A percentile compares a stretch with the other conserved stretches of the same genome.
phyloP scores from a whole-genome alignment of 2,329 filamentous ascomycete genomes.

The Xylariaceae sp. region DNA sequence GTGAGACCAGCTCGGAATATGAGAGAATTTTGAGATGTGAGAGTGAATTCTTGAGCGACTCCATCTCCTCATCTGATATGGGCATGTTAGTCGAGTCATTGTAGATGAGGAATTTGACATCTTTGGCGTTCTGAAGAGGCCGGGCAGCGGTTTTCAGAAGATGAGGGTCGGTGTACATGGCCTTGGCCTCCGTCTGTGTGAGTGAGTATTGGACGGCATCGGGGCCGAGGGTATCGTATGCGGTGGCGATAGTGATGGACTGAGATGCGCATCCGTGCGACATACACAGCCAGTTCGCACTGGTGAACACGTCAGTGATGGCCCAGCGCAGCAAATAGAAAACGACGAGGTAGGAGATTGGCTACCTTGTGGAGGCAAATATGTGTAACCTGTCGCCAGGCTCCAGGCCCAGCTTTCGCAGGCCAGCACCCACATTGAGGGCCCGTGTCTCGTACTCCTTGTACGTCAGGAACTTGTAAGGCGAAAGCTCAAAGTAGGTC shows the following conservation, averaged over 20 bases:
- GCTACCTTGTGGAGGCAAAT: slow-evolving; percentile 74
- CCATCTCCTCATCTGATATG: slow-evolving; percentile 49
- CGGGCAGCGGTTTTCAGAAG: slow-evolving; percentile 58
- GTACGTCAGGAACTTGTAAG: slow-evolving; percentile 72
- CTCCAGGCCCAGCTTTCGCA: slow-evolving; percentile 68
- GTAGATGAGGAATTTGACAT: slow-evolving; percentile 57
- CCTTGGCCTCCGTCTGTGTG: slow-evolving; percentile 69
- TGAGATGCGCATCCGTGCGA: slow-evolving; percentile 76
- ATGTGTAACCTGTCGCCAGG: slow-evolving; percentile 68
- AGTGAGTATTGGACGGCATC: slow-evolving; percentile 82
- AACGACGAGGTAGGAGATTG: slow-evolving; percentile 11
- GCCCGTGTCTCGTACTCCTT: slow-evolving; percentile 69
- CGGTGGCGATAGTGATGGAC: slow-evolving; percentile 86
- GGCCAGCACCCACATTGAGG: slow-evolving; percentile 63
- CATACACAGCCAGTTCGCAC: slow-evolving; percentile 76
- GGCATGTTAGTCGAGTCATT: slow-evolving; percentile 50
- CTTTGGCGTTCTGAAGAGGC: slow-evolving; percentile 51
- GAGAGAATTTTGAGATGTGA: slow-evolving; percentile 49
- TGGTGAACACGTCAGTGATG: slow-evolving; percentile 32
- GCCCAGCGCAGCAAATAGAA: neutral
- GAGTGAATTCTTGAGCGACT: slow-evolving; percentile 52
- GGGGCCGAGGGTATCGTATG: slow-evolving; percentile 87
- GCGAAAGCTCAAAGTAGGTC: slow-evolving; percentile 80
- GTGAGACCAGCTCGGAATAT: slow-evolving; percentile 49
- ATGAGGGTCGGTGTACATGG: slow-evolving; percentile 83